Percentiles rank a stretch among this genome's conserved stretches.
Evolutionary conservation across 2,329 filamentous ascomycete species (phyloP).

Genomic region (Aspergillus sp.): DNA sequence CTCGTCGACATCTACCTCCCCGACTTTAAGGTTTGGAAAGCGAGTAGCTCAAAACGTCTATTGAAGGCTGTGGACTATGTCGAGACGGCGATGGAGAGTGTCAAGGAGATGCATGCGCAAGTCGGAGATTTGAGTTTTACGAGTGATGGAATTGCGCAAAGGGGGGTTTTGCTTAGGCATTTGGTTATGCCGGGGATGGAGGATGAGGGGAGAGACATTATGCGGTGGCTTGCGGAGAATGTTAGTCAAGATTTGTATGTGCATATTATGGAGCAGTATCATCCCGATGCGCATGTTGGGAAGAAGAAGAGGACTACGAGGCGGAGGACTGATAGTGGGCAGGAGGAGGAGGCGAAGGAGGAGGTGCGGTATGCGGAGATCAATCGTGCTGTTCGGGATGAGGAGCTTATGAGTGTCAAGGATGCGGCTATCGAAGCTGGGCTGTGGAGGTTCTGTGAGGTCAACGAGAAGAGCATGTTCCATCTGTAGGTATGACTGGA

Average conservation of each 20-base stretch:
- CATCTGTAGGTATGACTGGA: slow-evolving; percentile 39
- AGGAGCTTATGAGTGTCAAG: slow-evolving; percentile 69
- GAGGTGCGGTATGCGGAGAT: slow-evolving; percentile 74
- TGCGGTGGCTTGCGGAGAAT: slow-evolving; percentile 73
- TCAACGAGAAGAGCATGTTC: slow-evolving; percentile 61
- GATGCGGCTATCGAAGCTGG: slow-evolving; percentile 72
- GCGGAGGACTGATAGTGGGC: background rate
- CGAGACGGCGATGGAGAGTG: slow-evolving; percentile 72
- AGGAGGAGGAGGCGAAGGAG: slow-evolving; percentile 34
- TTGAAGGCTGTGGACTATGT: slow-evolving; percentile 81
- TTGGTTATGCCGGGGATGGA: slow-evolving; percentile 84
- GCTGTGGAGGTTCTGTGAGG: slow-evolving; percentile 78
- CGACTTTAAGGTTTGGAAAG: slow-evolving; percentile 83
- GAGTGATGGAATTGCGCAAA: slow-evolving; percentile 77
- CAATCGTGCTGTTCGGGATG: slow-evolving; percentile 69
- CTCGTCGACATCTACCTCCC: slow-evolving; percentile 86
- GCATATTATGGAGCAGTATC: slow-evolving; percentile 89
- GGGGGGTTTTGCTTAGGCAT: slow-evolving; percentile 75
- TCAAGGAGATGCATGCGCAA: slow-evolving; percentile 78
- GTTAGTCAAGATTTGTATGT: slow-evolving; percentile 77
- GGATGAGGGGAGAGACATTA: slow-evolving; percentile 64
- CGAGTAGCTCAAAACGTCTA: slow-evolving; percentile 67
- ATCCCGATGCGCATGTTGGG: slow-evolving; percentile 78
- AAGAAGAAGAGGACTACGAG: slow-evolving; percentile 58
- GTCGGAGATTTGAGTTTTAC: slow-evolving; percentile 86